phyloP scores from a whole-genome alignment of 2,329 filamentous ascomycete species.

The Trichophyton simii region DNA sequence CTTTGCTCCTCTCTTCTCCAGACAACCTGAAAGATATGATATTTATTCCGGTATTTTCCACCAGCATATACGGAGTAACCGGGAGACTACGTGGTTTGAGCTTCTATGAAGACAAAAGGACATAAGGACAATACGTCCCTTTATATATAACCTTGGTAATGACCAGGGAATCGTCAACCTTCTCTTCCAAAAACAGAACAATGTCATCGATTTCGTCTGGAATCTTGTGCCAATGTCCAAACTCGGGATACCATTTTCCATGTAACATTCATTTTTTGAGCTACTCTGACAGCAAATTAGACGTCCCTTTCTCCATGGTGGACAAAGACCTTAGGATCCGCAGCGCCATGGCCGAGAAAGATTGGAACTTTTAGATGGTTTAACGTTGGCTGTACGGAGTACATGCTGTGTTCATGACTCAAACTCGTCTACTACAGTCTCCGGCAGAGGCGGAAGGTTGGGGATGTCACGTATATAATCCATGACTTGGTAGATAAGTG shows the following conservation, averaged over 20 bases:
- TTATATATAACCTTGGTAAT: too few relatives aligned
- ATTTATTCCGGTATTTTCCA: too few relatives aligned
- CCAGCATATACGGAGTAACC: too few relatives aligned
- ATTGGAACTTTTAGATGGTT: constrained; percentile 23
- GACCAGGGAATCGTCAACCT: constrained; percentile 10
- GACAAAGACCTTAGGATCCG: constrained; percentile 32
- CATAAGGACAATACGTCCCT: too few relatives aligned
- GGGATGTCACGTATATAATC: constrained; percentile 1
- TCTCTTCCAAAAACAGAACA: constrained; percentile 20
- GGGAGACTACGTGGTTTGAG: too few relatives aligned
- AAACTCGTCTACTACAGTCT: background rate
- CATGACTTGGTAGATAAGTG: background rate
- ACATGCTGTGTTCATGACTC: background rate
- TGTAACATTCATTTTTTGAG: constrained; percentile 18
- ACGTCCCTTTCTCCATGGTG: constrained; percentile 19
- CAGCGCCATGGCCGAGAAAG: constrained; percentile 34
- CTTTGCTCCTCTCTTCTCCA: too few relatives aligned
- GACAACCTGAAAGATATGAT: too few relatives aligned
- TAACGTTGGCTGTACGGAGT: background rate
- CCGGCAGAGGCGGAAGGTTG: constrained; percentile 32
- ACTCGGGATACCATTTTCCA: constrained; percentile 30
- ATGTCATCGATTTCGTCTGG: constrained; percentile 40
- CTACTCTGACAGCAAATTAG: constrained; percentile 17
- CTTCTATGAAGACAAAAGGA: too few relatives aligned
- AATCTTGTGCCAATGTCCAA: constrained; percentile 26